phyloP scores from a whole-genome alignment of 805 yeast species.

The Wickerhamomyces chambardii region DNA sequence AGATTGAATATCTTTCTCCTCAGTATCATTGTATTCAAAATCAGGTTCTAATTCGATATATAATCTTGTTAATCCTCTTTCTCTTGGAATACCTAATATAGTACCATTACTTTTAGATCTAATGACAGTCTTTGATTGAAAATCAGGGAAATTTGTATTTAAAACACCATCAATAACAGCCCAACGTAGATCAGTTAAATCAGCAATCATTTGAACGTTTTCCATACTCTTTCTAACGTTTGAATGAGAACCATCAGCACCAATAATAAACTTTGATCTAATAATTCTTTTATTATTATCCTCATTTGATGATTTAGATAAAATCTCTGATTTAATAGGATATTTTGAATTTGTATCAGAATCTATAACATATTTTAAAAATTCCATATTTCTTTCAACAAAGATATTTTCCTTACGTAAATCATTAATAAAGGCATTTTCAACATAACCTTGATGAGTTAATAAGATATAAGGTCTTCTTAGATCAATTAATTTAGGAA shows the following conservation, averaged over 20 bases:
- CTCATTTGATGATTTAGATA: too few species aligned
- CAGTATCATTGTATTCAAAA: conserved; percentile 5
- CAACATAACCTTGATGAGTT: conserved; percentile 25
- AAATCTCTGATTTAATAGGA: neutral
- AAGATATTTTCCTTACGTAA: conserved; percentile 3
- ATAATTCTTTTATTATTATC: conserved; percentile 6
- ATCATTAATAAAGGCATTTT: conserved; percentile 17
- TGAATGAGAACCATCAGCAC: conserved; percentile 24
- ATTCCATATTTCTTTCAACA: conserved; percentile 12
- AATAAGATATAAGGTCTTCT: conserved; percentile 18
- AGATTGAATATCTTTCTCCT: conserved; percentile 5
- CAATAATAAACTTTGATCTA: conserved; percentile 23
- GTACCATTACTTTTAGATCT: conserved; percentile 22
- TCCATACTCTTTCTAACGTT: conserved; percentile 23
- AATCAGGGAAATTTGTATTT: conserved; percentile 26
- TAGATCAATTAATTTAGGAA: conserved; percentile 11
- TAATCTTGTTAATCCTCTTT: conserved; percentile 21
- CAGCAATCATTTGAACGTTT: conserved; percentile 21
- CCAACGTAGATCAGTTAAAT: conserved; percentile 25
- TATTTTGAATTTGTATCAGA: conserved; percentile 2
- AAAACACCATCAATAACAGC: conserved; percentile 27
- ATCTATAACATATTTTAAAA: conserved; percentile 7
- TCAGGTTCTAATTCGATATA: conserved; percentile 21
- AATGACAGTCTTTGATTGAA: conserved; percentile 22
- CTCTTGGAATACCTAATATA: conserved; percentile 26